Conservation (phyloP, 768 basidiomycete genomes). For the Suillus sp. region DNA sequence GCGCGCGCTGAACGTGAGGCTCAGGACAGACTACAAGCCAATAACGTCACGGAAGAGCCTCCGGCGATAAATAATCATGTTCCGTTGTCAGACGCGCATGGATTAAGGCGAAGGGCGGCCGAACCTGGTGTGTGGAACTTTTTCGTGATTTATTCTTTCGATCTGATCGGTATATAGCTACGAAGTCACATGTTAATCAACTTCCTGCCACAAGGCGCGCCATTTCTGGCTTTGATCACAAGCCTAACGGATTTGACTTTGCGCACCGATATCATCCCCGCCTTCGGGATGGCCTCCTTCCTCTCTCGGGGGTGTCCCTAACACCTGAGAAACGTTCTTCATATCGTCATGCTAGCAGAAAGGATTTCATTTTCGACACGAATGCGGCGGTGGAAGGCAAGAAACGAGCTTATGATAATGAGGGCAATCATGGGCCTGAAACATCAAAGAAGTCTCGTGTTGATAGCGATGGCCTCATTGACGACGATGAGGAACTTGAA, state of each 20-base stretch:
- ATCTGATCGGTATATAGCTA: conserved; percentile 32
- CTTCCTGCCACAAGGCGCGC: conserved; percentile 17
- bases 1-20: conserved; percentile 56
- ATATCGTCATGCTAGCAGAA: conserved; percentile 36
- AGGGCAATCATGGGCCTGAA: conserved; percentile 44
- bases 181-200: conserved; percentile 24
- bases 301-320: conserved; percentile 13
- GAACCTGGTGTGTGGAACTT: conserved; percentile 45
- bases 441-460: conserved; percentile 55
- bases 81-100: conserved; percentile 40
- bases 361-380: conserved; percentile 26
- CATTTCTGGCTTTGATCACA: conserved; percentile 19
- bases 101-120: conserved; percentile 45
- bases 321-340: conserved; percentile 22
- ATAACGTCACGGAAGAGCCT: conserved; percentile 28
- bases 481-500: conserved; percentile 50
- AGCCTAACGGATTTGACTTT: conserved; percentile 28
- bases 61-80: conserved; percentile 28
- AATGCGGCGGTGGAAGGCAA: conserved; percentile 32
- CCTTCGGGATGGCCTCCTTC: conserved; percentile 16
- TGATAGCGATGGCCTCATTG: conserved; percentile 49
- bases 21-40: conserved; percentile 39
- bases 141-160: conserved; percentile 21
- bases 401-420: conserved; percentile 49
- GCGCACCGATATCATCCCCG: conserved; percentile 42